phyloP scores from a whole-genome alignment of 2,329 filamentous ascomycete genomes.

The Monosporascus sp. region DNA sequence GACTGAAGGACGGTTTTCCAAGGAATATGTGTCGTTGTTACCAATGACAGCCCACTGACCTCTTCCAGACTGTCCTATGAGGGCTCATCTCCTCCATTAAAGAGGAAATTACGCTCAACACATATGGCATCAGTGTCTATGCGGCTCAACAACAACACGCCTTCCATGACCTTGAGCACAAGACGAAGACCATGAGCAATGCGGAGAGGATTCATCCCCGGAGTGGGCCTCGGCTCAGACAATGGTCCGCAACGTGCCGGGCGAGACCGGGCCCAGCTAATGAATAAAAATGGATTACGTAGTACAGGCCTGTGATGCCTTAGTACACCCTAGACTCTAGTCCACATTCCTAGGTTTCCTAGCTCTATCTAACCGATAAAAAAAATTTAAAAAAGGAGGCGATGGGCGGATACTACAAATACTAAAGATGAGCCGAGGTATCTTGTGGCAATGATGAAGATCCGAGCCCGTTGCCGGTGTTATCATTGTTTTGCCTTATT shows the following conservation, averaged over 20 bases:
- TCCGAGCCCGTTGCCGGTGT: no score
- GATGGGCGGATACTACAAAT: not conserved
- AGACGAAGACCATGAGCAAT: no score
- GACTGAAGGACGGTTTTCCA: not conserved
- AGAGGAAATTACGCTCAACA: no score
- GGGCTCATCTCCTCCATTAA: no score
- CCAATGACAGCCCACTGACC: no score
- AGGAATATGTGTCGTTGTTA: not conserved
- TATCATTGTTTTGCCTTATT: no score
- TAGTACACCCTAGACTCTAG: no score
- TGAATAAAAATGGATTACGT: not conserved
- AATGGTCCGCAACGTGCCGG: not conserved
- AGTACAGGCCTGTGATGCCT: not conserved
- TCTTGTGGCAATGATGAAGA: not conserved
- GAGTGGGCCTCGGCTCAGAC: no score
- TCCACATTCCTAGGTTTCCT: not conserved
- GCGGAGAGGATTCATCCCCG: no score
- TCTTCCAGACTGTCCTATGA: no score
- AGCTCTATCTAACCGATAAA: not conserved
- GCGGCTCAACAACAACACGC: no score
- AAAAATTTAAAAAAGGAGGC: not conserved
- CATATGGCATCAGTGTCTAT: no score
- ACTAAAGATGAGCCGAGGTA: not conserved
- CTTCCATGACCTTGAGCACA: not conserved
- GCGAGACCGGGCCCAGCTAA: not conserved